These are phyloP conservation scores for Cryptococcus neoformans DNA, from an alignment of 1,284 basidiomycete species.

Conservation along the genomic window DNA sequence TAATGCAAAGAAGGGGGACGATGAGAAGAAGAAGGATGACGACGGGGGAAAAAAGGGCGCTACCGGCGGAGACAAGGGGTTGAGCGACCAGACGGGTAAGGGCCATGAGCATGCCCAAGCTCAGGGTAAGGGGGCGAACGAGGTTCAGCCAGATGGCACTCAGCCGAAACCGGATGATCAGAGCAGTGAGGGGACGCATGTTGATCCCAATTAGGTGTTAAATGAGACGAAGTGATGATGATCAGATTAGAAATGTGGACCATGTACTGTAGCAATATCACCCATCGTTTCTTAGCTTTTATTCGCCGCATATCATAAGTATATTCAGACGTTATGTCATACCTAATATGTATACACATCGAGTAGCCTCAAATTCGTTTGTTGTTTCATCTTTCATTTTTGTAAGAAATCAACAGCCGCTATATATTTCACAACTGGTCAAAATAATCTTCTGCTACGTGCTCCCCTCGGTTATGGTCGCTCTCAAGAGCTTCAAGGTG, in stretches of 20 bases:
- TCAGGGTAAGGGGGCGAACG: background rate
- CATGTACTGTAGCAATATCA: background rate
- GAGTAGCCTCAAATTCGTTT: too few relatives aligned
- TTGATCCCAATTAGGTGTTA: conserved; percentile 8
- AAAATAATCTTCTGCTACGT: too few relatives aligned
- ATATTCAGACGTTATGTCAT: too few relatives aligned
- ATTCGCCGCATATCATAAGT: too few relatives aligned
- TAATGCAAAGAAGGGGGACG: conserved; percentile 4
- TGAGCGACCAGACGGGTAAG: conserved; percentile 13
- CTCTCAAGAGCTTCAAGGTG: too few relatives aligned
- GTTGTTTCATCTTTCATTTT: too few relatives aligned
- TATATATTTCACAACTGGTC: too few relatives aligned
- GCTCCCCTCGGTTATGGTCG: too few relatives aligned
- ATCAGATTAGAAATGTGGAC: background rate
- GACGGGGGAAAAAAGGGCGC: background rate
- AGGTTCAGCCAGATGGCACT: background rate
- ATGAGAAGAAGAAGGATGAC: background rate
- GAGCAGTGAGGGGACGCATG: conserved; percentile 13
- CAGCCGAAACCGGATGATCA: conserved; percentile 8
- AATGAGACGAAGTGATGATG: background rate
- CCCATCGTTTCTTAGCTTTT: too few relatives aligned
- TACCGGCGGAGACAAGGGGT: conserved; percentile 13
- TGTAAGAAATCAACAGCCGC: too few relatives aligned
- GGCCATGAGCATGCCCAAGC: conserved; percentile 2
- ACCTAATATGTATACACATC: background rate